These are phyloP conservation scores for Paracorniculantispora psalliotae DNA, from an alignment of 2,329 filamentous ascomycete genomes.

Conservation along the genomic window DNA sequence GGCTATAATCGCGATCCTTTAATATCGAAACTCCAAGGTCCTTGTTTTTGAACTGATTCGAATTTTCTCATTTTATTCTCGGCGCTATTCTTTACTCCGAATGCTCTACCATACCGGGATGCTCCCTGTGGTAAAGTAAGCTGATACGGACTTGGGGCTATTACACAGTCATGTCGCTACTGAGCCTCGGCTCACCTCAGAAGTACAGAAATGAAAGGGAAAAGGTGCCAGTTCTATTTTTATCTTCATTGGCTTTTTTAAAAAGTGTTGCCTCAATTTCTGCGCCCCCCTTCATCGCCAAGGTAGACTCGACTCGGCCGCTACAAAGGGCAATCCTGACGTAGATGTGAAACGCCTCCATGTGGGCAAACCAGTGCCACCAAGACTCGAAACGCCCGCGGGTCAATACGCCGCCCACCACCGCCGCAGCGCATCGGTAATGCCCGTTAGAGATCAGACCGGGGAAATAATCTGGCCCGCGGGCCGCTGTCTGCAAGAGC, in stretches of 20 bases:
- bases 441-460: background rate
- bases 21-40: background rate
- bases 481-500: background rate
- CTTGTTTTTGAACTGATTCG: background rate
- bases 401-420: background rate
- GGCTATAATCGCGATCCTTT: background rate
- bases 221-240: background rate
- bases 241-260: background rate
- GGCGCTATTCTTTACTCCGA: background rate
- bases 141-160: background rate
- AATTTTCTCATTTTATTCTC: background rate
- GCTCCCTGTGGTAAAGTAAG: background rate
- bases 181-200: background rate
- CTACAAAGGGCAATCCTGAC: background rate
- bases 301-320: background rate
- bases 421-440: background rate
- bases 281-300: background rate
- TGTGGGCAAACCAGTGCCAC: background rate
- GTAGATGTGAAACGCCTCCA: constrained; percentile 10
- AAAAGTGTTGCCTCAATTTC: background rate
- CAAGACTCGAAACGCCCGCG: background rate
- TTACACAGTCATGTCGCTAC: no score
- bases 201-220: background rate
- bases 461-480: background rate
- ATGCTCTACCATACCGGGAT: background rate